Percentiles rank a stretch among this genome's conserved stretches.
Conservation (phyloP, 2,329 filamentous ascomycete genomes). For the Neonectria magnoliae region DNA sequence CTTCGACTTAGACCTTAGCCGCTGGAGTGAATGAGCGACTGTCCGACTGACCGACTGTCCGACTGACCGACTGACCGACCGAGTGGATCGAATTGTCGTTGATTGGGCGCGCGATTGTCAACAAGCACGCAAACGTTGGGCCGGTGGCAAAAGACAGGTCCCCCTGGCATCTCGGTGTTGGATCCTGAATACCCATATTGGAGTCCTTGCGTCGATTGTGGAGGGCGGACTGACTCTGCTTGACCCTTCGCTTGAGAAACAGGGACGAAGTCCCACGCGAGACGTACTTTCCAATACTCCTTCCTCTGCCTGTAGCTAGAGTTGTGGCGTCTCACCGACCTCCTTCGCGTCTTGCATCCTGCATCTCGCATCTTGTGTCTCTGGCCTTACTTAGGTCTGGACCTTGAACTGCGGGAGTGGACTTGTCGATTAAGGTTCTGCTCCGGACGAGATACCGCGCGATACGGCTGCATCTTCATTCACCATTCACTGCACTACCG, state of each 20-base stretch:
- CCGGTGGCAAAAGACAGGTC: conserved; percentile 24
- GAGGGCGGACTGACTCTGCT: background rate
- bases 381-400: conserved; percentile 2
- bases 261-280: background rate
- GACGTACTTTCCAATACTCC: background rate
- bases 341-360: conserved; percentile 7
- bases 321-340: background rate
- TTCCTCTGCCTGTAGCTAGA: background rate
- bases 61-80: background rate
- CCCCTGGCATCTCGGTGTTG: conserved; percentile 22
- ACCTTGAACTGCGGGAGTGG: background rate
- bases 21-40: conserved; percentile 11
- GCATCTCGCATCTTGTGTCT: background rate
- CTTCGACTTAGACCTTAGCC: conserved; percentile 10
- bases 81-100: conserved; percentile 23
- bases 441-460: conserved; percentile 4
- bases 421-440: conserved; percentile 6
- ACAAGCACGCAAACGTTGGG: conserved; percentile 17
- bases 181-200: conserved; percentile 19
- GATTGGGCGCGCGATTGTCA: conserved; percentile 19
- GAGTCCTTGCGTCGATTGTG: conserved; percentile 6
- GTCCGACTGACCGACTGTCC: background rate
- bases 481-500: background rate
- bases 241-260: background rate
- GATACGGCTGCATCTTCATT: background rate